Percentiles rank a stretch among this genome's conserved stretches.
Conservation (phyloP, 352 stramenopile species). For the Phytophthora quininea region DNA sequence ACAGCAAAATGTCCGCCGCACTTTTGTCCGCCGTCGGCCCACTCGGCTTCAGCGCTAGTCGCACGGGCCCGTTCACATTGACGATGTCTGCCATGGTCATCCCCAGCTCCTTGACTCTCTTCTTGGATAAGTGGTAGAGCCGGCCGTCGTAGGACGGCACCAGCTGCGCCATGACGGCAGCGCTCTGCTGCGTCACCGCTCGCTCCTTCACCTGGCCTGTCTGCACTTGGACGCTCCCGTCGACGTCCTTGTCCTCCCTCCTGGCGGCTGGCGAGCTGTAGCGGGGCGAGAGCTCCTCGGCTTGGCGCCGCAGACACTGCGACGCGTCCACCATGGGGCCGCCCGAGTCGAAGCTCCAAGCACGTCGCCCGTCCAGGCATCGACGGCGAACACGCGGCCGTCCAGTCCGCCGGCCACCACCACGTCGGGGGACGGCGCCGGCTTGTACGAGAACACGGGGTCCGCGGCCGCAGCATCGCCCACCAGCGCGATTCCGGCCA, state of each 20-base stretch:
- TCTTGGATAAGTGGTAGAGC: conserved; percentile 75
- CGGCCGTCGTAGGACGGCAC: conserved; percentile 80
- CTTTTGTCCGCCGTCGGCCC: conserved; percentile 16
- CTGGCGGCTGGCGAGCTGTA: conserved; percentile 15
- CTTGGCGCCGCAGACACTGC: conserved; percentile 32
- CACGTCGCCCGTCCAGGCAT: conserved; percentile 81
- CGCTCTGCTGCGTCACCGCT: conserved; percentile 36
- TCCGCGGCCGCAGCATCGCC: conserved; percentile 3
- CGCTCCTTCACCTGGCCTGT: conserved; percentile 23
- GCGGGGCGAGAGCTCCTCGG: conserved; percentile 16
- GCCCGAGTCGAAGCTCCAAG: conserved; percentile 86
- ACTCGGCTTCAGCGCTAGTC: conserved; percentile 38
- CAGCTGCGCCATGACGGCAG: conserved; percentile 58
- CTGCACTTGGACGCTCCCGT: conserved; percentile 35
- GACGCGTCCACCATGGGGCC: conserved; percentile 82
- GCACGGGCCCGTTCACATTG: conserved; percentile 72
- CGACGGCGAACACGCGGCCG: conserved; percentile 75
- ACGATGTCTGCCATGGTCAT: conserved; percentile 84
- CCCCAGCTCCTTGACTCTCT: conserved; percentile 66
- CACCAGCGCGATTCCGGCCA: not conserved
- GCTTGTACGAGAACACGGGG: conserved; percentile 19
- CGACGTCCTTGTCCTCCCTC: conserved; percentile 22
- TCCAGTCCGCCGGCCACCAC: conserved; percentile 77
- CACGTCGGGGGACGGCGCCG: conserved; percentile 43
- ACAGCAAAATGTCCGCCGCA: conserved; percentile 68